Base-by-base conservation (phyloP, 2,329 filamentous ascomycete genomes). In the Moelleriella libera region DNA sequence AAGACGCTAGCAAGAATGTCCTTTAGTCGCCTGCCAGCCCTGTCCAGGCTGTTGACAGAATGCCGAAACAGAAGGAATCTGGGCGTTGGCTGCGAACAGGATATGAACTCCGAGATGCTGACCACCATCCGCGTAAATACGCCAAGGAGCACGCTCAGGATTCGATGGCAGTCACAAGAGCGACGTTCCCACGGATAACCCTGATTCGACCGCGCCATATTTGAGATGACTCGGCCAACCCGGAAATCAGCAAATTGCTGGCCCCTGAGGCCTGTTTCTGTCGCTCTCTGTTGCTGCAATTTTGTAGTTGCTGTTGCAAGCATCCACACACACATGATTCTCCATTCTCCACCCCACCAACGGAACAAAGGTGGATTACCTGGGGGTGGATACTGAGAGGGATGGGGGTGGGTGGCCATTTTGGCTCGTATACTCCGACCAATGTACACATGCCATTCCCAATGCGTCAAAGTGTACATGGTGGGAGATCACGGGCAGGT, bases 311-410 rank as follows among this genome's bases (percentile, higher is more conserved):
- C 8, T 5, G 8, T 3, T 8, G 8, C 34, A 8, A 37, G 28
- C 30, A 43, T 28, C 12, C 41, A 42, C 41, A 42, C 41, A 42
- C 41, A 42, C 41, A 42, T 28, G 41, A 12, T 43, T 43, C 30
- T 48, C 44, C 21, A 44, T 30, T 44, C 21, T 21, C 47, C 43
- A 45, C 43, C 44, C 43, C 47, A 11, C 47, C 39, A n/a, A 45
- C 44, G 31, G 44, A 45, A 45, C 29, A 41, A n/a, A 5, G 3
- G 29, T 43, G 28, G 43, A 30, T 14, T 30, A n/a, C 30, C 29
- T 45, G 30, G 14, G 21, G 46, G 30, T 48, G 47, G 30, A 45
- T 11, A 45, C 43, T 37, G 34, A 9, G 34, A 37, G 34, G 34
- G 34, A 12, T 37, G 34, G 34, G 8, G 34, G 34, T 37, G 8